These are phyloP conservation scores for Cercospora berteroae DNA, from an alignment of 2,329 filamentous ascomycete genomes.

Conservation along the genomic window DNA sequence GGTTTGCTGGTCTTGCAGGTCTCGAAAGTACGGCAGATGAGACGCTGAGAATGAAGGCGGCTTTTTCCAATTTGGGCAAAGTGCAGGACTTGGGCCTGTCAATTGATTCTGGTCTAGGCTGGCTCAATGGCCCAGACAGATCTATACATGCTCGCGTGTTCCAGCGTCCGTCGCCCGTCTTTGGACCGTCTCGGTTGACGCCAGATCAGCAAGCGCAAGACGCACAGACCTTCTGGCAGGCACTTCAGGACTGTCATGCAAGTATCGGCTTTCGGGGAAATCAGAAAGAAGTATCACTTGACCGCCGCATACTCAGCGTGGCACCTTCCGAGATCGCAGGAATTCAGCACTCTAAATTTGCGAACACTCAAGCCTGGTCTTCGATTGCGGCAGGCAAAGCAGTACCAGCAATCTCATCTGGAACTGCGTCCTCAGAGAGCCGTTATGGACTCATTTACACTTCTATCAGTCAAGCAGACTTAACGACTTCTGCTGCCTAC, in stretches of 20 bases:
- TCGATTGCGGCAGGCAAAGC: constrained; percentile 18
- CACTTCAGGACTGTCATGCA: constrained; percentile 28
- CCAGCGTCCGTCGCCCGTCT: constrained; percentile 46
- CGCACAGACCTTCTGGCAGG: constrained; percentile 30
- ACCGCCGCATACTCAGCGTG: constrained; percentile 14
- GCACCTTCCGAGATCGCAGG: constrained; percentile 22
- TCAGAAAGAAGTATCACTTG: constrained; percentile 27
- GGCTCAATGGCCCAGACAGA: constrained; percentile 61
- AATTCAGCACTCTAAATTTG: constrained; percentile 22
- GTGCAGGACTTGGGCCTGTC: constrained; percentile 65
- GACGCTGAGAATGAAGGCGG: constrained; percentile 59
- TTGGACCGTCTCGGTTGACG: constrained; percentile 39
- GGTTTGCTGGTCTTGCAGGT: constrained; percentile 58
- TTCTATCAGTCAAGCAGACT: constrained; percentile 24
- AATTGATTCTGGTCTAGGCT: constrained; percentile 66
- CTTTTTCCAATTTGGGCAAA: constrained; percentile 56
- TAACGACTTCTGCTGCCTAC: constrained; percentile 28
- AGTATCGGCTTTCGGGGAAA: constrained; percentile 15
- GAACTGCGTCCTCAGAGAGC: background rate
- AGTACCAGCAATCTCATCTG: constrained; percentile 4
- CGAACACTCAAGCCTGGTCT: constrained; percentile 25
- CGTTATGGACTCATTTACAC: constrained; percentile 38
- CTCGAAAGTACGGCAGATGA: constrained; percentile 65
- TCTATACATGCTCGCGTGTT: constrained; percentile 51
- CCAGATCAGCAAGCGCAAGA: constrained; percentile 25